These are phyloP conservation scores for Rhynchosporium agropyri DNA, from an alignment of 2,329 filamentous ascomycete species.

Conservation along the genomic window DNA sequence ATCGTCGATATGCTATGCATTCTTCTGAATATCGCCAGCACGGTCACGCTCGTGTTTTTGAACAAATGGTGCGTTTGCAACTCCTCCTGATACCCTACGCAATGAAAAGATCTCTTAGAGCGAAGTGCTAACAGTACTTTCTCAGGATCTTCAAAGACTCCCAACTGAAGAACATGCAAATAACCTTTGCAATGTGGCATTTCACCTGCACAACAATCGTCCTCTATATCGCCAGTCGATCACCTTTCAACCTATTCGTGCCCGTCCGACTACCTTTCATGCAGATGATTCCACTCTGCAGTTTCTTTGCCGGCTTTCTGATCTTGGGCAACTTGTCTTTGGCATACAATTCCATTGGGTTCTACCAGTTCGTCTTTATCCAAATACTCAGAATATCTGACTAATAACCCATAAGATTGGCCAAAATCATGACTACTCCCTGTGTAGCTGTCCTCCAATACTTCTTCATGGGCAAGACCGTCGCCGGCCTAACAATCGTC, in stretches of 20 bases:
- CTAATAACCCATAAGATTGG: slow-evolving; percentile 39
- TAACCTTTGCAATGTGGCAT: slow-evolving; percentile 52
- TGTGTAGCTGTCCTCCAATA: slow-evolving; percentile 51
- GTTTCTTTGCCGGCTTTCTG: slow-evolving; percentile 50
- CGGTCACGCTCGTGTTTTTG: slow-evolving; percentile 48
- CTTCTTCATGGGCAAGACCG: slow-evolving; percentile 47
- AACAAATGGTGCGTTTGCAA: slow-evolving; percentile 46
- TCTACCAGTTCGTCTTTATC: slow-evolving; percentile 45
- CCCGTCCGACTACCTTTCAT: slow-evolving; percentile 47
- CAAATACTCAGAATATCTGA: not conserved
- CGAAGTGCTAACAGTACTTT: slow-evolving; percentile 5
- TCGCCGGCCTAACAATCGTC: slow-evolving; percentile 46
- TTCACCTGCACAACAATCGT: slow-evolving; percentile 49
- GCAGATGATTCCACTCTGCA: slow-evolving; percentile 50
- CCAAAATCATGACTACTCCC: slow-evolving; percentile 52
- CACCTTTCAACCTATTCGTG: slow-evolving; percentile 49
- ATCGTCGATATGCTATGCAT: slow-evolving; percentile 42
- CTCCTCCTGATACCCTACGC: not conserved
- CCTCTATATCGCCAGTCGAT: slow-evolving; percentile 47
- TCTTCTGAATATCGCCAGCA: slow-evolving; percentile 48
- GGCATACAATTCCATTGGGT: slow-evolving; percentile 51
- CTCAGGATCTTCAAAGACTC: slow-evolving; percentile 48
- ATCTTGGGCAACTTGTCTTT: slow-evolving; percentile 50
- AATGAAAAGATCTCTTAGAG: not conserved
- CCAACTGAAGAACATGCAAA: slow-evolving; percentile 49